Evolutionary conservation across 1,284 basidiomycete genomes (phyloP), one percentile per base, ranked within the genome.

Genomic region (Heterobasidion irregulare): DNA sequence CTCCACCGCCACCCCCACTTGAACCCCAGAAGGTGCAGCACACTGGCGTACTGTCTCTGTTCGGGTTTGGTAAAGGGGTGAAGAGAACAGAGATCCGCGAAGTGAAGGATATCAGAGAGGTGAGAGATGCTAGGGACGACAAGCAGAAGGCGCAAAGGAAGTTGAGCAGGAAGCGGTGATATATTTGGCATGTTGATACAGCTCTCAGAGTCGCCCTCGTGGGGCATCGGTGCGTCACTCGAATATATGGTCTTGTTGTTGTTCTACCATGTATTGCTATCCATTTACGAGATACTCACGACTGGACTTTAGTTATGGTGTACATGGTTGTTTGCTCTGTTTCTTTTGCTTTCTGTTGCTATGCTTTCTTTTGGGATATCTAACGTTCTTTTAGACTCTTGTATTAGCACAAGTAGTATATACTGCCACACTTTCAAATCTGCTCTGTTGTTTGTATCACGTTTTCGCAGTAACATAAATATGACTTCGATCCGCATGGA

Each of bases 121-220:
- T 36, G 52, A 58, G 12, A 34, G 54, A 56, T 43, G 48, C 13
- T 33, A 32, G 15, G 44, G 54, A 55, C 47, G 53, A 57, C 51
- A 35, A 58, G 32, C 35, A 34, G 5, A 59, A 58, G 50, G 60
- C 47, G 15, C 38, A 44, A 34, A 52, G 66, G 51, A 70, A 68
- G 63, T 55, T 71, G 55, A 70, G 66, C 65, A 71, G 70, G 63
- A 60, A 65, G 36, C 59, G 57, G 50, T 66, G 56, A 46, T 36
- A 26, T 26, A 44, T 26, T 26, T 26, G 26, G 38, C 38, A 4
- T 8, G 52, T 38, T 38, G 9, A 36, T 50, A 13, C 49, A 8
- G 33, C 0, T 36, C 12, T 50, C 49, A 33, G 10, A 8, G 38
- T 16, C 10, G 18, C 36, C 34, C 8, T n/a, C 13, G 10, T 38